Base-by-base conservation (phyloP, 805 yeast species). In the Debaryomyces tyrocola region DNA sequence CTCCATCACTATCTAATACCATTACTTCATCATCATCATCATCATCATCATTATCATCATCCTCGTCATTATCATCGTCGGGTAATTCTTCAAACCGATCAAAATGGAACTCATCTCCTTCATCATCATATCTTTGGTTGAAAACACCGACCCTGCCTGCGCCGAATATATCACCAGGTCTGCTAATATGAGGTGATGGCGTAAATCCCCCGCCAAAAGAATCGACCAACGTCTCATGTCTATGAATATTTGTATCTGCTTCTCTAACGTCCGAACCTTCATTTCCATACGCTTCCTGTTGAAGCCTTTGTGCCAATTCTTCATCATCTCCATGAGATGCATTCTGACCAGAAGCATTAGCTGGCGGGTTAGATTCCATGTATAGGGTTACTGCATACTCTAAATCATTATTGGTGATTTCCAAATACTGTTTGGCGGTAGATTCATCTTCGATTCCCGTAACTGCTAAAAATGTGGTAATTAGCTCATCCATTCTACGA, bases 301-400 rank as follows among this genome's bases (percentile, higher is more conserved):
- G 92, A 41, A 86, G 62, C 48, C 80, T 66, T 47, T 78, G 75
- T 1, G 92, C 92, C 43, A 82, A 50, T 43, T 75, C 81, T 29
- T 74, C 86, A 53, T 78, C 83, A 42, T 41, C 41, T 12, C 28
- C 45, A 29, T 40, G 17, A 11, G 45, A 4, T 8, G 39, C 44
- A 12, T 54, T 35, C n/a, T 14, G 11, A 15, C 20, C 35, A n/a
- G 10, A 11, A 3, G 45, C 43, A 18, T 20, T 40, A 44, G 43
- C 36, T 49, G 40, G 48, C n/a, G 59, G 65, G 41, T 63, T 51
- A 7, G 67, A 52, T 52, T 94, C 98, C 67, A 87, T 84, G 64
- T 70, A 94, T 37, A 94, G 70, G 11, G 90, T 82, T 6, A 94
- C 87, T 0, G 99, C 98, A 17, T 82, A 79, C 47, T 91, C 96